Conservation (phyloP, 2,329 filamentous ascomycete species). For the Trichoderma harzianum region DNA sequence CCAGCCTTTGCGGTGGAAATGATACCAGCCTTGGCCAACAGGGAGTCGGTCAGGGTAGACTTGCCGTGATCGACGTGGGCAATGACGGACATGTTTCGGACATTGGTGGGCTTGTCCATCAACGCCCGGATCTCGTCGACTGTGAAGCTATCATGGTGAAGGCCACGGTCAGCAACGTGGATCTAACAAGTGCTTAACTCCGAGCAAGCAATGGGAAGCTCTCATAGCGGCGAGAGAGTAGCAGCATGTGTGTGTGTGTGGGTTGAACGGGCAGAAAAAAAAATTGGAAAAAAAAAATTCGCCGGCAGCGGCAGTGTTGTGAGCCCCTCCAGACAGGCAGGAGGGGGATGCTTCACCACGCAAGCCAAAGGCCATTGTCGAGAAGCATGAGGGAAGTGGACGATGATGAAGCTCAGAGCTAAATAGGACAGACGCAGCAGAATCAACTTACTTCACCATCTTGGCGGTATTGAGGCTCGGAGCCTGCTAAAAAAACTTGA, state of each 20-base stretch:
- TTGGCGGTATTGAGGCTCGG: conserved; percentile 72
- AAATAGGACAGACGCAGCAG: neutral
- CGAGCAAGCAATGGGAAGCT: neutral
- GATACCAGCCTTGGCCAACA: conserved; percentile 98
- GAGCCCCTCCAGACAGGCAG: neutral
- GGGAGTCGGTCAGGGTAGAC: conserved; percentile 98
- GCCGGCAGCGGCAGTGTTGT: neutral
- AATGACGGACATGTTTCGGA: conserved; percentile 99
- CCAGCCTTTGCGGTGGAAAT: conserved; percentile 97
- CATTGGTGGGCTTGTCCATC: conserved; percentile 76
- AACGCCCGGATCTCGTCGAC: conserved; percentile 82
- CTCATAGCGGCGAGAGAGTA: neutral
- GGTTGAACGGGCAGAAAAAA: neutral
- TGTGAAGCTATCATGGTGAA: conserved; percentile 73
- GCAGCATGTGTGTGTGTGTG: neutral
- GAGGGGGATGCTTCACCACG: conserved; percentile 3
- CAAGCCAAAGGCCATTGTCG: neutral
- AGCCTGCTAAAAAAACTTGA: conserved; percentile 39
- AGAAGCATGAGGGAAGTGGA: conserved; percentile 2
- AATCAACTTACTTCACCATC: conserved; percentile 94
- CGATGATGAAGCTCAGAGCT: neutral
- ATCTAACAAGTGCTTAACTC: conserved; percentile 19
- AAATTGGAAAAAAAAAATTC: conserved; percentile 3
- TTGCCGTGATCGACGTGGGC: conserved; percentile 99
- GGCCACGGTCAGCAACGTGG: conserved; percentile 28